Evolutionary conservation across 2,329 filamentous ascomycete species (phyloP), one percentile per base, ranked within the genome.

Genomic region (Aurifilum marmelostoma): DNA sequence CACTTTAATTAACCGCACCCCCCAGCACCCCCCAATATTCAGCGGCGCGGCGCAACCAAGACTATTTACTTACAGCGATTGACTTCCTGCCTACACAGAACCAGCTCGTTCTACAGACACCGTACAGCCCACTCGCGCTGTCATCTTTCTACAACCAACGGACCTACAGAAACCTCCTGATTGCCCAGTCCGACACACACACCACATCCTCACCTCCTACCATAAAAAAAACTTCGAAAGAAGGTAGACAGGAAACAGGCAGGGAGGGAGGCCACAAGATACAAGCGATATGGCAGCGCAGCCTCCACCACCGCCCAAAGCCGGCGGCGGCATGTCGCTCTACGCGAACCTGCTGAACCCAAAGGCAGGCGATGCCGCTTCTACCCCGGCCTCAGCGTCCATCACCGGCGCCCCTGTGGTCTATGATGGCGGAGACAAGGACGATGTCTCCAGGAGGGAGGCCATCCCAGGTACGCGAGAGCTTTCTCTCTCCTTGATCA

Each of bases 331-430:
- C 68, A 83, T 93, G 73, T 94, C 92, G 24, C 88, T 97, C 6
- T 97, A 97, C 78, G 94, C 92, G 67, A 92, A 97, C 78, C 86
- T 97, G 58, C 88, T 96, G 72, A 91, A 93, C 74, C 83, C 88
- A 27, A 80, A 83, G 61, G 74, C 79, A 72, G 78, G 81, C 69
- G 43, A 47, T 7, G 43, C 43, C n/a, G n/a, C 43, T 47, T 47
- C 43, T 47, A 11, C 7, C 43, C n/a, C 43, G 43, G 73, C 81
- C 47, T 75, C 84, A 2, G 81, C 85, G n/a, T 92, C 91, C n/a
- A 92, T 95, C 74, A 93, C 92, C 21, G 88, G 90, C 74, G 91
- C 88, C 1, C 92, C 93, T 0, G 88, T 94, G 65, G 85, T 90
- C 67, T 94, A 94, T 80, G 88, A 88, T 72, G 80, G 89, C 74